Conservation (phyloP, 257 asterid genomes). For the Nicotiana noctiflora region DNA sequence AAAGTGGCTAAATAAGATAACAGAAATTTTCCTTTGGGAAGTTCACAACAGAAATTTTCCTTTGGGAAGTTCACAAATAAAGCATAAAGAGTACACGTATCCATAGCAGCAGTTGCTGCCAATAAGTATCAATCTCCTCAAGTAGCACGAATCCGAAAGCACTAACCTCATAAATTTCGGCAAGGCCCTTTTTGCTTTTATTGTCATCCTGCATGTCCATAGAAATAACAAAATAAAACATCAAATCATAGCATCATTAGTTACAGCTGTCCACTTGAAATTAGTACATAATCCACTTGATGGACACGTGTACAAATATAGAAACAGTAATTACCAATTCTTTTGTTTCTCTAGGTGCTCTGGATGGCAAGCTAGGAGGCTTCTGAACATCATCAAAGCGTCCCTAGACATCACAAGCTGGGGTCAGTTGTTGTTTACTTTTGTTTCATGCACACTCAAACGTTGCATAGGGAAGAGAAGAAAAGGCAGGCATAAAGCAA, state of each 20-base stretch:
- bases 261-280: neutral
- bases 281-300: slow-evolving; percentile 6
- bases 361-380: slow-evolving; percentile 51
- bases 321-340: slow-evolving; percentile 51
- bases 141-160: neutral
- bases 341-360: slow-evolving; percentile 59
- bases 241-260: neutral
- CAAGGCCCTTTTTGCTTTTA: slow-evolving; percentile 93
- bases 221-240: neutral
- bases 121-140: neutral
- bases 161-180: slow-evolving; percentile 84
- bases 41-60: neutral
- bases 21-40: neutral
- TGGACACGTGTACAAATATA: neutral
- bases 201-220: slow-evolving; percentile 66
- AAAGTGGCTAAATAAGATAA: neutral
- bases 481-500: neutral
- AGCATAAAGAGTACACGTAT: neutral
- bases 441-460: neutral
- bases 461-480: neutral
- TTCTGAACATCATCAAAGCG: slow-evolving; percentile 80
- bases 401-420: slow-evolving; percentile 38
- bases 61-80: neutral
- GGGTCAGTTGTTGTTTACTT: neutral
- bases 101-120: neutral